phyloP scores from a whole-genome alignment of 2,329 filamentous ascomycete species.

The Colletotrichum camelliae region DNA sequence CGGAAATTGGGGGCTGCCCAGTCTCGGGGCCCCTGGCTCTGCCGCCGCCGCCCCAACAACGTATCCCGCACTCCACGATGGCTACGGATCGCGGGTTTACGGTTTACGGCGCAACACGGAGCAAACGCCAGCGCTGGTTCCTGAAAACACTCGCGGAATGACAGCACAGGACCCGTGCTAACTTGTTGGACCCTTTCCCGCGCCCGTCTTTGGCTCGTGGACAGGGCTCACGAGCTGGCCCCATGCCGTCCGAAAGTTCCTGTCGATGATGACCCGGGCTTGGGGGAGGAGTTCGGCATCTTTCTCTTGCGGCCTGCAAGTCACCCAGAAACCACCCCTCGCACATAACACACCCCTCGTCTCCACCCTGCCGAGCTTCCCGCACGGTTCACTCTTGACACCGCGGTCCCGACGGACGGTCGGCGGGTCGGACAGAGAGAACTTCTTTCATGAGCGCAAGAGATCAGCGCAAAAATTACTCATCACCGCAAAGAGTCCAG shows the following conservation, averaged over 20 bases:
- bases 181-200: neutral
- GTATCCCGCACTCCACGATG: neutral
- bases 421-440: neutral
- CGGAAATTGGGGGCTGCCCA: conserved; percentile 7
- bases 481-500: neutral
- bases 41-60: neutral
- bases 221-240: conserved; percentile 4
- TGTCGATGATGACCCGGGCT: neutral
- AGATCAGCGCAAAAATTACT: neutral
- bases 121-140: neutral
- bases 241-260: conserved; percentile 11
- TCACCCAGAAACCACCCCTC: neutral
- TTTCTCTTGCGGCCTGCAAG: neutral
- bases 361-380: neutral
- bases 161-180: neutral
- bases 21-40: neutral
- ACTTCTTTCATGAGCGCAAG: neutral
- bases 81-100: neutral
- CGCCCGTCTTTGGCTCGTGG: neutral
- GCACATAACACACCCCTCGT: neutral
- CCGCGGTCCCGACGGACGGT: conserved; percentile 5
- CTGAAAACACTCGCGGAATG: neutral
- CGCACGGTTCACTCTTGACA: conserved; percentile 6
- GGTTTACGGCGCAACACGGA: neutral
- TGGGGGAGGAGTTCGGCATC: conserved; percentile 6